Evolutionary conservation across 2,329 filamentous ascomycete genomes (phyloP), one percentile per base, ranked within the genome.

Genomic region (Claviceps cyperi): DNA sequence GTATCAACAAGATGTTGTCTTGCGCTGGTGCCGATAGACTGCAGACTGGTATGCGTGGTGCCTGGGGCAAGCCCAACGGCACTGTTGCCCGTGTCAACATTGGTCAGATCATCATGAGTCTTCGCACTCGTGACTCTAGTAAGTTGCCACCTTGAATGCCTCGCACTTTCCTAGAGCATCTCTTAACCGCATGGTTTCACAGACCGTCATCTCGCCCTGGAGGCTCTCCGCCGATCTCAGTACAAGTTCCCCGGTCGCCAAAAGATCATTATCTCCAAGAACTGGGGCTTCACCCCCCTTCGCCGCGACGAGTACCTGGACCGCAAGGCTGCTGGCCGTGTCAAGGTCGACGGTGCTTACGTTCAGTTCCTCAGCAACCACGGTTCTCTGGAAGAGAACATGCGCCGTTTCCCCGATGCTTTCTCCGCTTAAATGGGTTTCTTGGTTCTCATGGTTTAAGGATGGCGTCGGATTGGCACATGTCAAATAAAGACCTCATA

Each of bases 1-100:
- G 92, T 77, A 98, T 98, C 90, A 98, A 98, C 89, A 98, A 98
- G 86, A 98, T 98, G 92, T 91, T 98, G 88, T 97, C 92, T 70
- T 98, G 92, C 75, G 92, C 92, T 69, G 92, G 92, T 82, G 92
- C 92, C 84, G 92, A 98, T 97, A 89, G 92, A 85, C 81, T 98
- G 75, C 92, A 98, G 78, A 98, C 92, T 64, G 92, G 92, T 81
- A 98, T 98, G 92, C 91, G 92, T 85, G 92, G 92, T 84, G 92
- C 92, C 65, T 98, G 89, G 84, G 92, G 92, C 70, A 98, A 98
- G 85, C 92, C 92, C 73, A 94, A 97, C 81, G 92, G 92, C 71
- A 84, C 81, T 67, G 92, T 98, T 69, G 92, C 92, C 72, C 92
- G 92, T 86, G 91, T 98, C 81, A 97, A 97, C 85, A 98, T 98